Evolutionary conservation across 106 monocot genomes (phyloP).

Genomic region (Dioscorea alata): DNA sequence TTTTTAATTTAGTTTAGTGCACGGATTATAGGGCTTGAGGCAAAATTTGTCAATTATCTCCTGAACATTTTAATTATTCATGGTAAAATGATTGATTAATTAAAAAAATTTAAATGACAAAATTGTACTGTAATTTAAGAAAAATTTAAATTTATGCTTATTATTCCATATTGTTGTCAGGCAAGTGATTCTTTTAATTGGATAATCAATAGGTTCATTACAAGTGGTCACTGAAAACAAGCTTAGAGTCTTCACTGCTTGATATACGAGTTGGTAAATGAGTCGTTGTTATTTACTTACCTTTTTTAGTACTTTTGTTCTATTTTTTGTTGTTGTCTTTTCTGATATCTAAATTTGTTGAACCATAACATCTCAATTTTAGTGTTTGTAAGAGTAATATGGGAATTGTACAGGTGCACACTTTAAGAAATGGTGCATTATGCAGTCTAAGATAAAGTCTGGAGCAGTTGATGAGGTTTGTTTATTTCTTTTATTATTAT

Average conservation of each 20-base stretch:
- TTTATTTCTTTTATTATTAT: background rate
- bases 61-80: too few relatives aligned
- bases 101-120: too few relatives aligned
- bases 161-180: background rate
- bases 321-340: background rate
- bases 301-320: background rate
- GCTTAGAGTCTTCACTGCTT: slow-evolving; percentile 42
- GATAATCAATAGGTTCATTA: slow-evolving; percentile 65
- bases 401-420: slow-evolving; percentile 61
- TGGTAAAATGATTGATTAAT: too few relatives aligned
- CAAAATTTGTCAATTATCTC: too few relatives aligned
- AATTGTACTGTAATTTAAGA: too few relatives aligned
- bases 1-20: too few relatives aligned
- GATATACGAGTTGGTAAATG: slow-evolving; percentile 83
- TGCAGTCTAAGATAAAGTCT: slow-evolving; percentile 95
- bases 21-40: too few relatives aligned
- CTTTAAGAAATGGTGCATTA: slow-evolving; percentile 99
- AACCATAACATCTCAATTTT: background rate
- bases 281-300: background rate
- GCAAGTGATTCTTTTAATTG: background rate
- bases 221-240: slow-evolving; percentile 64
- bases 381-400: background rate
- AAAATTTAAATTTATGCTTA: background rate
- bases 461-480: slow-evolving; percentile 93
- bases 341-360: background rate